These are phyloP conservation scores for Ramalina intermedia DNA, from an alignment of 495 filamentous ascomycete species.

Conservation along the genomic window DNA sequence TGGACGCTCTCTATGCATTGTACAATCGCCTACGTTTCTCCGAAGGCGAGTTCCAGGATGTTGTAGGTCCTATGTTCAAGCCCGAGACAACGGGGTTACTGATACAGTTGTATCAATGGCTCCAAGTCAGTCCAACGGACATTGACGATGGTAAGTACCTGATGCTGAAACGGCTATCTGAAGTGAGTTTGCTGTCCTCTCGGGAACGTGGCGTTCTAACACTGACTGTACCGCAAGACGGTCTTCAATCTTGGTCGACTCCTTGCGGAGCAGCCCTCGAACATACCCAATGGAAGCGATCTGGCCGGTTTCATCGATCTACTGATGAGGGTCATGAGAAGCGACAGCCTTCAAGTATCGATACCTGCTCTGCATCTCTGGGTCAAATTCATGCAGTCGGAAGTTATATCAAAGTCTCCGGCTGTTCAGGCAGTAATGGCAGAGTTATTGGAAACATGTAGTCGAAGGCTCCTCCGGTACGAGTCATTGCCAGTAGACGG, in stretches of 20 bases:
- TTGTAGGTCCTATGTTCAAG: slow-evolving; percentile 68
- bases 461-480: slow-evolving; percentile 63
- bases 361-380: slow-evolving; percentile 85
- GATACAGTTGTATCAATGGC: slow-evolving; percentile 67
- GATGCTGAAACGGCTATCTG: slow-evolving; percentile 83
- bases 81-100: slow-evolving; percentile 56
- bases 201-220: neutral
- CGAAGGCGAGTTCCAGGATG: slow-evolving; percentile 61
- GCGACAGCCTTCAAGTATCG: slow-evolving; percentile 78
- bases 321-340: slow-evolving; percentile 62
- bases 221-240: slow-evolving; percentile 36
- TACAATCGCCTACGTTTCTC: slow-evolving; percentile 61
- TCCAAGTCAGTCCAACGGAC: slow-evolving; percentile 59
- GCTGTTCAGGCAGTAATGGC: slow-evolving; percentile 56
- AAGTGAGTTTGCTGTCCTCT: slow-evolving; percentile 37
- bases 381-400: slow-evolving; percentile 61
- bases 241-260: slow-evolving; percentile 72
- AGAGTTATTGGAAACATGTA: slow-evolving; percentile 65
- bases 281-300: slow-evolving; percentile 46
- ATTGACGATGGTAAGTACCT: slow-evolving; percentile 84
- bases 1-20: slow-evolving; percentile 71
- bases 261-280: slow-evolving; percentile 57
- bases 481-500: slow-evolving; percentile 70
- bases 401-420: slow-evolving; percentile 46
- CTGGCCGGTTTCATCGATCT: slow-evolving; percentile 67